Base-by-base conservation (phyloP, 148 eudicot genomes). In the Cornus kousa region DNA sequence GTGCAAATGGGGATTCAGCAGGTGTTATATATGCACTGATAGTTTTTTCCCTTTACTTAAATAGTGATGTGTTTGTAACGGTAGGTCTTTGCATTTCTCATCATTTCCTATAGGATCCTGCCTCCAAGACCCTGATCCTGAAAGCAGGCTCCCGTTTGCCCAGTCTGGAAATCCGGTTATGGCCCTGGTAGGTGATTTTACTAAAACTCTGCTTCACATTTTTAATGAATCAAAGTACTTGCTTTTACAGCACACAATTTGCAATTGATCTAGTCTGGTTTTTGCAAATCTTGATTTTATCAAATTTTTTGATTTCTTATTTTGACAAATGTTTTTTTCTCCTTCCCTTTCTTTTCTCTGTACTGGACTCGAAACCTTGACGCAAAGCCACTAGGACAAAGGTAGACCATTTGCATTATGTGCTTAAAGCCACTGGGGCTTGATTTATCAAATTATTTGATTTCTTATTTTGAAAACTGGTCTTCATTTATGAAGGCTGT, bases 161-260 rank as follows among this genome's bases (percentile, higher is more conserved):
- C 83, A 89, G 77, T 90, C 92, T 77, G 95, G 86, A 79, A 95
- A 95, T 85, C 98, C 98, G 11, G 97, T 95, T 40, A 91, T 93
- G 97, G 72, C 90, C 80, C 81, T 91, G 94, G 98, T 95, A 83
- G 72, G 95, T 82, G 72, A 50, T 71, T 70, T 62, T 67, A 69
- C 12, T 69, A 50, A 39, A 73, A 57, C 37, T 46, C 40, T 53
- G 66, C 16, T 80, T 66, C 73, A n/a, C 55, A 11, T 57, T 50
- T 68, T 76, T 74, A 66, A 59, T 79, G 23, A 43, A 43, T 76
- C 39, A 32, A 68, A 4, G 17, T 19, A 50, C 50, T 40, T 22
- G 43, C 13, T 46, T 5, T 2, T 37, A 28, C 28, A 67, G 59
- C 12, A 39, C 24, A 14, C 60, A 50, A 31, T 35, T 66, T 35